Conservation (phyloP, 177 flowering plant species). For the Vitis hybrid region DNA sequence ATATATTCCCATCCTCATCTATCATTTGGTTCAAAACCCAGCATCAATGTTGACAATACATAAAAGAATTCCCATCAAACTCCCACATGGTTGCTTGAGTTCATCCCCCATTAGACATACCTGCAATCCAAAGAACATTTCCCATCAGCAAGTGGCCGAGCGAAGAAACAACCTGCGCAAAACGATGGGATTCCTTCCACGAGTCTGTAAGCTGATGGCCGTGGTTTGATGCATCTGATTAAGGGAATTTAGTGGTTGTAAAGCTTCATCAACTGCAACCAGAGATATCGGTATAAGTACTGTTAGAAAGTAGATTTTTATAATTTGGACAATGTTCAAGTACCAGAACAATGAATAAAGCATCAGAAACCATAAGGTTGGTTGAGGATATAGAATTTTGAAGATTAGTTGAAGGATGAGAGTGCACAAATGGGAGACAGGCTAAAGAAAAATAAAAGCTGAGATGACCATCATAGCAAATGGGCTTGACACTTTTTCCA, state of each 20-base stretch:
- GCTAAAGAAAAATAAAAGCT: neutral
- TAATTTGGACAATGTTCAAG: slow-evolving; percentile 6
- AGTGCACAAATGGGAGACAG: slow-evolving; percentile 3
- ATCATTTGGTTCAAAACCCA: no score
- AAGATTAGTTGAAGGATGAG: neutral
- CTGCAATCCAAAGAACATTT: no score
- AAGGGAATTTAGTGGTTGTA: neutral
- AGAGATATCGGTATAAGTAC: neutral
- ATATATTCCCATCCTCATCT: no score
- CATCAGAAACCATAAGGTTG: slow-evolving; percentile 13
- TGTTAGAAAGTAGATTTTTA: neutral
- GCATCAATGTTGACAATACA: no score
- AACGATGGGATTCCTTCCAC: no score
- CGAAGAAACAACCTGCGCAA: no score
- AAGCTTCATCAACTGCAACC: neutral
- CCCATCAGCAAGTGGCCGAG: no score
- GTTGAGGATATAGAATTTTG: slow-evolving; percentile 10
- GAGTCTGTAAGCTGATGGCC: neutral
- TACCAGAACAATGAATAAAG: slow-evolving; percentile 7
- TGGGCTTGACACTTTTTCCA: neutral
- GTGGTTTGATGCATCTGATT: neutral
- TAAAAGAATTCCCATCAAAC: no score
- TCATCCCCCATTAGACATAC: no score
- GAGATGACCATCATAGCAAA: slow-evolving; percentile 8
- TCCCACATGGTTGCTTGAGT: no score